Evolutionary conservation across 805 yeast genomes (phyloP).

Genomic region (Spathaspora boniae): DNA sequence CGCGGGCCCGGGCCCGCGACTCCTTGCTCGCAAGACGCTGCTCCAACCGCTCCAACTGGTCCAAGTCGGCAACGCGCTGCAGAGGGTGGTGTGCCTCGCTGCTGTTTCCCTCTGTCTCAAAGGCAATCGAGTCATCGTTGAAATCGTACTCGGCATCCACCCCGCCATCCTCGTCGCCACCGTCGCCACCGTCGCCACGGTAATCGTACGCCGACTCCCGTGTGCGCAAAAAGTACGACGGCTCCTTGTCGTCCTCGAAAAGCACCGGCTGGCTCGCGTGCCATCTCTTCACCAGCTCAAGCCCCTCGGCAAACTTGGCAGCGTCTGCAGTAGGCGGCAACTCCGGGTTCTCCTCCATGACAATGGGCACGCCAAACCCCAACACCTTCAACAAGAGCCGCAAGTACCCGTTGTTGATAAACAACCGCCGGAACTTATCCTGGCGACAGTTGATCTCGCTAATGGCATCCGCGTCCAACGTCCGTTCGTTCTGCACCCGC

Average conservation of each 20-base stretch:
- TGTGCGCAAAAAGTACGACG: slow-evolving; percentile 26
- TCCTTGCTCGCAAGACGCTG: slow-evolving; percentile 14
- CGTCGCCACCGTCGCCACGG: slow-evolving; percentile 28
- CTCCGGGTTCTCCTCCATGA: slow-evolving; percentile 36
- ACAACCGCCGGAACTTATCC: slow-evolving; percentile 19
- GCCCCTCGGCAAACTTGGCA: slow-evolving; percentile 29
- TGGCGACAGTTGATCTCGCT: slow-evolving; percentile 12
- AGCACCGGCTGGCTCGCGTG: slow-evolving; percentile 27
- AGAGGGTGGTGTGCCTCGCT: too few species aligned
- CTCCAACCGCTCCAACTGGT: slow-evolving; percentile 39
- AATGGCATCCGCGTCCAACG: slow-evolving; percentile 11
- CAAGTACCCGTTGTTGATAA: slow-evolving; percentile 47
- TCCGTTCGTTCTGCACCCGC: slow-evolving; percentile 20
- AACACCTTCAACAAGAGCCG: slow-evolving; percentile 44
- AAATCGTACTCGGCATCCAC: slow-evolving; percentile 22
- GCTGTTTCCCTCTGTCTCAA: slow-evolving; percentile 23
- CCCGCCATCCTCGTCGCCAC: slow-evolving; percentile 20
- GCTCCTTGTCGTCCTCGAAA: slow-evolving; percentile 36
- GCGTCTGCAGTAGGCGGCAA: slow-evolving; percentile 30
- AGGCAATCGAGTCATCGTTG: slow-evolving; percentile 28
- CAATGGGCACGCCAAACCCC: slow-evolving; percentile 45
- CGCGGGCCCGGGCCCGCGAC: too few species aligned
- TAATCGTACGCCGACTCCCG: slow-evolving; percentile 27
- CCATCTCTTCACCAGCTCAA: slow-evolving; percentile 42
- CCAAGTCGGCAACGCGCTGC: slow-evolving; percentile 19